Base-by-base conservation (phyloP, 1,284 basidiomycete genomes). In the Ceratobasidium sp. region DNA sequence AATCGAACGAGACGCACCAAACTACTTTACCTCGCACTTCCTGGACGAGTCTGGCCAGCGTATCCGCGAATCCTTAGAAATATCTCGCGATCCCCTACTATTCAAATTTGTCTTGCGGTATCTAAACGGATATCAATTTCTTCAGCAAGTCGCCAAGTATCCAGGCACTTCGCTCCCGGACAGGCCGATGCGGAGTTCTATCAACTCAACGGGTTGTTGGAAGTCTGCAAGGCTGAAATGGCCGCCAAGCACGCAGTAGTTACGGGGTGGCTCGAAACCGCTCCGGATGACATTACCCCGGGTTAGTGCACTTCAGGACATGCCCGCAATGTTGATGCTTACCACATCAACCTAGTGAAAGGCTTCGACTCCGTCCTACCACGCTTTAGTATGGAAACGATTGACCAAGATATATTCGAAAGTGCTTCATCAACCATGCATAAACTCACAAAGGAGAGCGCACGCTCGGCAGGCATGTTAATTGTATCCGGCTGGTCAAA, bases 1-100 rank as follows among this genome's bases (percentile, higher is more conserved):
- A 43, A 63, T 63, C 61, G 56, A 41, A 43, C 61, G 34, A 14
- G 61, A 63, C 22, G 19, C 61, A 19, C 61, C 61, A n/a, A 63
- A 63, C 37, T 63, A 39, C 41, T 63, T 63, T 19, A 63, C 61
- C 2, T 39, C 61, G 27, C 29, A 22, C 37, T 63, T 63, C 13
- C 39, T 63, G 11, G 37, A 63, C 22, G 19, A 34, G 19, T 7
- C 39, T 41, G n/a, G 37, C 61, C n/a, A 63, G 5, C 9, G 51
- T 19, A 24, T 27, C n/a, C n/a, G 9, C n/a, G 27, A 53, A 11
- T 24, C n/a, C n/a, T n/a, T 63, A 13, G 37, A 41, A 2, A 39
- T 63, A 11, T 63, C 61, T 37, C 56, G 56, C 13, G 56, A 59
- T 31, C 56, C 14, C 2, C 1, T 2, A 29, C 19, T 59, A 19